These are phyloP conservation scores for Podospora australis DNA, from an alignment of 495 filamentous ascomycete genomes.

Conservation along the genomic window DNA sequence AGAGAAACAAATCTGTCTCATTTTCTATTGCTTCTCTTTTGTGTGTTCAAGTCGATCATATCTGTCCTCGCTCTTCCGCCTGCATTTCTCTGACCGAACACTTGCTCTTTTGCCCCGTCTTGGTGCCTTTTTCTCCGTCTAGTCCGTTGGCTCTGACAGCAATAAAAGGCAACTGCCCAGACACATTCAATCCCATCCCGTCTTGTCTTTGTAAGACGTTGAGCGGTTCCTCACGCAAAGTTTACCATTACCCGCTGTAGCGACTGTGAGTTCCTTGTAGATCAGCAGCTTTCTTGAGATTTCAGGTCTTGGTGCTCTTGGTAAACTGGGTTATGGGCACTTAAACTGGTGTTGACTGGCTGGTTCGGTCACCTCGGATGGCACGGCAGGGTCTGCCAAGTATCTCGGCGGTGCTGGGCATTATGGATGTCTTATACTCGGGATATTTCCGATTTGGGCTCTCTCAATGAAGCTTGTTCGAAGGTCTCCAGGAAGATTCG, in stretches of 20 bases:
- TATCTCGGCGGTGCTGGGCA: neutral
- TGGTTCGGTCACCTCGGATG: neutral
- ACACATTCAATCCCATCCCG: no score
- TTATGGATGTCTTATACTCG: neutral
- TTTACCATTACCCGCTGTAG: no score
- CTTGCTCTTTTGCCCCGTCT: neutral
- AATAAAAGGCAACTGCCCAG: no score
- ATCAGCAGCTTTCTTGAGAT: no score
- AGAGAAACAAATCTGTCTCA: neutral
- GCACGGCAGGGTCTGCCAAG: no score
- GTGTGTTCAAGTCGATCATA: neutral
- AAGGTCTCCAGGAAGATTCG: no score
- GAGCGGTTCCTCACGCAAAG: no score
- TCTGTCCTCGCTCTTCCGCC: neutral
- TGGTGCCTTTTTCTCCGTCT: neutral
- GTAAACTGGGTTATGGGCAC: neutral
- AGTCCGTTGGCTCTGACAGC: neutral
- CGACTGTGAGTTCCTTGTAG: no score
- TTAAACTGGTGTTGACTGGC: neutral
- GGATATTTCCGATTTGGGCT: neutral
- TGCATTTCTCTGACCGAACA: neutral
- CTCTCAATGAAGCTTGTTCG: no score
- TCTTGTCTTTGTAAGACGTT: neutral
- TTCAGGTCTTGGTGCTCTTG: no score
- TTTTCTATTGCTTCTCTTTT: neutral